Evolutionary conservation across 371 early-diverging fungal species (phyloP).

Genomic region (Circinella umbellata): DNA sequence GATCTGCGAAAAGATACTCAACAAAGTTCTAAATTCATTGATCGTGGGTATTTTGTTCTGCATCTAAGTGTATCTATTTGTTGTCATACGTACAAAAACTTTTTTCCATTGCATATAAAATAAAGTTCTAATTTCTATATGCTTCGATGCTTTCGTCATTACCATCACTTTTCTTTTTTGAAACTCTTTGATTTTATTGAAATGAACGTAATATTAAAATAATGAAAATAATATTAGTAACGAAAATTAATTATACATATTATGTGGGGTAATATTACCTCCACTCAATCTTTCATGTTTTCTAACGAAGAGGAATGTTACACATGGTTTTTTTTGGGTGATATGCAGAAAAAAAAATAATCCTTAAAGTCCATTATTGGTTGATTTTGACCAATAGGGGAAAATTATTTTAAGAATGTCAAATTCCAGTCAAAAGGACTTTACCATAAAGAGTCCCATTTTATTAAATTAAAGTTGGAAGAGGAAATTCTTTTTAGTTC

Average conservation of each 20-base stretch:
- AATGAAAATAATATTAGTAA: too few species aligned
- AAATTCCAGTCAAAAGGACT: background rate
- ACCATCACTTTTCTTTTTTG: too few species aligned
- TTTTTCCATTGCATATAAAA: background rate
- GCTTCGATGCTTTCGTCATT: too few species aligned
- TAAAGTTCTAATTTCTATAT: background rate
- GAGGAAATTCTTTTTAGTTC: too few species aligned
- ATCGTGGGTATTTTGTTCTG: background rate
- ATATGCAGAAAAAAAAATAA: background rate
- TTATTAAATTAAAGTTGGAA: background rate
- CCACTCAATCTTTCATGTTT: too few species aligned
- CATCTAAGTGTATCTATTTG: too few species aligned
- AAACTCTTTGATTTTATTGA: too few species aligned
- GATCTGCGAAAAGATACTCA: background rate
- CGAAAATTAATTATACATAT: too few species aligned
- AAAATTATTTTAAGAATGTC: background rate
- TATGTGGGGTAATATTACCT: too few species aligned
- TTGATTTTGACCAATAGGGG: constrained; percentile 7
- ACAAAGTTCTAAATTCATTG: background rate
- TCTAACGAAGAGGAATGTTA: too few species aligned
- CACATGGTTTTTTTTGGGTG: too few species aligned
- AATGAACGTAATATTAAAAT: too few species aligned
- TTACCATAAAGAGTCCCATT: background rate
- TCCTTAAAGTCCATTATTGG: background rate
- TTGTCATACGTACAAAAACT: background rate